These are phyloP conservation scores for Boletus speciosus DNA, from an alignment of 768 basidiomycete genomes.

Conservation along the genomic window DNA sequence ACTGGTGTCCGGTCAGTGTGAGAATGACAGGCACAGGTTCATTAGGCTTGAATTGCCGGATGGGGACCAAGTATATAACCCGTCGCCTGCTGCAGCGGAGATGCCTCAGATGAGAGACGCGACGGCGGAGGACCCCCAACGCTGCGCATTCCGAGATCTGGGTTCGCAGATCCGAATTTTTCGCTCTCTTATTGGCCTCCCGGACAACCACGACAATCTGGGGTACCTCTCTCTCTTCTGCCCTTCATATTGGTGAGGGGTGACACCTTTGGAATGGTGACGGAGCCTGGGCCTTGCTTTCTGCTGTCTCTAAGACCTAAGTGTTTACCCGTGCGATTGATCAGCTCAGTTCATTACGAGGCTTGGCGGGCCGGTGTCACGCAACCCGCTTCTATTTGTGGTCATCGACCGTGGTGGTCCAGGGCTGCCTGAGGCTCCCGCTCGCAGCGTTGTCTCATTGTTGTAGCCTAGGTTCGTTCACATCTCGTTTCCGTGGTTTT, in stretches of 20 bases:
- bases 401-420: slow-evolving; percentile 5
- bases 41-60: slow-evolving; percentile 6
- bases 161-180: slow-evolving; percentile 18
- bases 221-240: slow-evolving; percentile 9
- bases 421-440: slow-evolving; percentile 4
- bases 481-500: slow-evolving; percentile 10
- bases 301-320: background rate
- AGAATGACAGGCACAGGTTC: slow-evolving; percentile 9
- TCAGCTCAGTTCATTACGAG: slow-evolving; percentile 21
- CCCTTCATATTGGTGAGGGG: background rate
- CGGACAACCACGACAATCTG: slow-evolving; percentile 15
- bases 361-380: slow-evolving; percentile 19
- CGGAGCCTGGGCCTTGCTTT: slow-evolving; percentile 1
- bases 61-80: slow-evolving; percentile 3
- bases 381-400: slow-evolving; percentile 15
- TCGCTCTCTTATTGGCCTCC: background rate
- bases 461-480: background rate
- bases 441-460: slow-evolving; percentile 1
- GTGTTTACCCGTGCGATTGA: slow-evolving; percentile 15
- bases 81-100: slow-evolving; percentile 17
- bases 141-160: slow-evolving; percentile 18
- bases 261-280: background rate
- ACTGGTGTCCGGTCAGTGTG: slow-evolving; percentile 2
- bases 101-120: slow-evolving; percentile 8
- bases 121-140: slow-evolving; percentile 4